phyloP scores from a whole-genome alignment of 2,329 filamentous ascomycete species.

The Colletotrichum liriopes region DNA sequence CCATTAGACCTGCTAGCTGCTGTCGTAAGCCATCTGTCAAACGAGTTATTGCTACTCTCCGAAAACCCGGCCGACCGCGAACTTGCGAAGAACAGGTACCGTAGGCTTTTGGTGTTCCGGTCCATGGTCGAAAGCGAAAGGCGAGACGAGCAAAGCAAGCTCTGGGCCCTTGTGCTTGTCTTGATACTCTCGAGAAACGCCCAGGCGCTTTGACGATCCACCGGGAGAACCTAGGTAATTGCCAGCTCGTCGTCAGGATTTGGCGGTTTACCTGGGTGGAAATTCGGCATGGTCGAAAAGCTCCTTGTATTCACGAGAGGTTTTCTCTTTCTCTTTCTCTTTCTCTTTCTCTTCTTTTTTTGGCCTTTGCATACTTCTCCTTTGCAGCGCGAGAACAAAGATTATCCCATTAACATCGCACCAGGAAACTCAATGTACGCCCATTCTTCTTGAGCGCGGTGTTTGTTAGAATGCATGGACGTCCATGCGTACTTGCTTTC shows the following conservation, averaged over 20 bases:
- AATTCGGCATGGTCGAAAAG: no score
- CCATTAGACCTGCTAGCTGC: conserved; percentile 1
- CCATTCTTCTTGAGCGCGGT: not conserved
- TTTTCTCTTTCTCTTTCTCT: no score
- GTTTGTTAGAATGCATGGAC: not conserved
- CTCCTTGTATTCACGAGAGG: no score
- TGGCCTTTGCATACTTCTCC: no score
- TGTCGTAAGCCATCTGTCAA: not conserved
- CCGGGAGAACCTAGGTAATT: not conserved
- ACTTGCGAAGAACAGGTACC: not conserved
- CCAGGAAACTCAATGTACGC: not conserved
- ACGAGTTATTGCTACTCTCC: not conserved
- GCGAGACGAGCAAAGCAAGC: not conserved
- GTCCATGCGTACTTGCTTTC: not conserved
- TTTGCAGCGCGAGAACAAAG: not conserved
- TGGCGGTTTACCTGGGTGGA: not conserved
- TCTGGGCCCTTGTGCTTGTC: not conserved
- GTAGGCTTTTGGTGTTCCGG: not conserved
- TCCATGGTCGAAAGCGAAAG: no score
- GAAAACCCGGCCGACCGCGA: not conserved
- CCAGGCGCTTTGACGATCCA: not conserved
- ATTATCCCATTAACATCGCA: not conserved
- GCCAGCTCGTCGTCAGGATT: not conserved
- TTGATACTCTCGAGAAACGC: not conserved
- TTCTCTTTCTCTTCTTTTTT: no score